A percentile compares a stretch with the other conserved stretches of the same genome.
phyloP scores from a whole-genome alignment of 306 rosid species.

The Abrus pulchellus region DNA sequence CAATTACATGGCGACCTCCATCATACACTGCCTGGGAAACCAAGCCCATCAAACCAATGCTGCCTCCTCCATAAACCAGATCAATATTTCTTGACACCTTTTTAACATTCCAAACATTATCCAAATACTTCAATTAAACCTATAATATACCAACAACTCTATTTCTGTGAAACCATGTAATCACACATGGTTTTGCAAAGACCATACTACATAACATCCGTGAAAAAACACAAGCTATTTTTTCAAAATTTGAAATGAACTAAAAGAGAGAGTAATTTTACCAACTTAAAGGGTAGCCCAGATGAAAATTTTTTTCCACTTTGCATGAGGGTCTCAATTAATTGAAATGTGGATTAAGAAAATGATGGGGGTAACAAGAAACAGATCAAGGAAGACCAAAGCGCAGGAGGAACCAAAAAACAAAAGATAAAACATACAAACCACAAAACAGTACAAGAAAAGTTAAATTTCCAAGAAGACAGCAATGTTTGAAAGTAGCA shows the following conservation, averaged over 20 bases:
- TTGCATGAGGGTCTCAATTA: not conserved
- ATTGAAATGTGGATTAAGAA: conserved; percentile 37
- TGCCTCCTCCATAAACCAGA: conserved; percentile 98
- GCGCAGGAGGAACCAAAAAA: not conserved
- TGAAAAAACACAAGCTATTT: conserved; percentile 6
- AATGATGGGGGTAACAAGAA: not conserved
- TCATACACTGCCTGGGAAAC: conserved; percentile 89
- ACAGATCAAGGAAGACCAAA: not conserved
- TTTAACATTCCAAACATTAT: conserved; percentile 32
- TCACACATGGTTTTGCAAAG: not conserved
- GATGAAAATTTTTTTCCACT: not conserved
- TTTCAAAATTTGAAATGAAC: not conserved
- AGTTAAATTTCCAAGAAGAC: not conserved
- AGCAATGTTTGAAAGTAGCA: not conserved
- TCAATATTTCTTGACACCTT: conserved; percentile 94
- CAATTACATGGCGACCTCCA: conserved; percentile 96
- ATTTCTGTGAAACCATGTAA: not conserved
- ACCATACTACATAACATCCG: conserved; percentile 3
- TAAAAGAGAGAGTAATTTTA: not conserved
- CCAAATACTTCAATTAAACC: not conserved
- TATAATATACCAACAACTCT: not conserved
- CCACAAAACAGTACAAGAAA: not conserved
- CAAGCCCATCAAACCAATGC: conserved; percentile 96
- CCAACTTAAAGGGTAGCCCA: not conserved
- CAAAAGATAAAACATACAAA: not conserved